A percentile compares a stretch with the other conserved stretches of the same genome.
phyloP scores from a whole-genome alignment of 2,329 filamentous ascomycete species.

The Clarireedia homoeocarpa region DNA sequence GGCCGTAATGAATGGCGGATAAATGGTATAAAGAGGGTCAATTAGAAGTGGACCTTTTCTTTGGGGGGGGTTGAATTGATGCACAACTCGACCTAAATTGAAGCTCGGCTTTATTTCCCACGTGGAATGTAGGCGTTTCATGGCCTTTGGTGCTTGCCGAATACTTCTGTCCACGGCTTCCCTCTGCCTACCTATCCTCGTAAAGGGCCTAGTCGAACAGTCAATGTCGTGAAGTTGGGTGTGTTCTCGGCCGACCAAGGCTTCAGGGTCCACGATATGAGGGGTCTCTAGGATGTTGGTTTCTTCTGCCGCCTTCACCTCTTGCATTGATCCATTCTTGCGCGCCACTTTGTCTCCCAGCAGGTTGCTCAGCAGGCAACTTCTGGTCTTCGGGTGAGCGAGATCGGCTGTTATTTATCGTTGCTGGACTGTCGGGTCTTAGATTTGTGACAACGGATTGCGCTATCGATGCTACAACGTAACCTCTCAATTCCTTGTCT shows the following conservation, averaged over 20 bases:
- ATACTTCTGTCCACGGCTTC: too few species aligned
- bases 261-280: slow-evolving; percentile 32
- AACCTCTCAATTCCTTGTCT: slow-evolving; percentile 65
- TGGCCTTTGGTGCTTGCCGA: too few species aligned
- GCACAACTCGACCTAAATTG: too few species aligned
- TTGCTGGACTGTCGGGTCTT: slow-evolving; percentile 18
- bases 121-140: too few species aligned
- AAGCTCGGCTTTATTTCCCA: too few species aligned
- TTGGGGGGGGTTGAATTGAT: too few species aligned
- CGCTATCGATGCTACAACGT: slow-evolving; percentile 66
- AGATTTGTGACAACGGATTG: slow-evolving; percentile 46
- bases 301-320: slow-evolving; percentile 34
- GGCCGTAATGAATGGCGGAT: not conserved
- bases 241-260: too few species aligned
- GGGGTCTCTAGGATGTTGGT: slow-evolving; percentile 38
- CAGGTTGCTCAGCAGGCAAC: slow-evolving; percentile 49
- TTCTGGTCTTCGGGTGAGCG: slow-evolving; percentile 46
- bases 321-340: slow-evolving; percentile 43
- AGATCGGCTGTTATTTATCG: slow-evolving; percentile 10
- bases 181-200: too few species aligned
- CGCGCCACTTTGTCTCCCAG: slow-evolving; percentile 41
- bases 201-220: not conserved
- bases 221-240: too few species aligned
- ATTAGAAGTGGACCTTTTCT: not conserved
- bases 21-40: not conserved